Evolutionary conservation across 352 stramenopile species (phyloP).

Genomic region (Albugo laibachii): DNA sequence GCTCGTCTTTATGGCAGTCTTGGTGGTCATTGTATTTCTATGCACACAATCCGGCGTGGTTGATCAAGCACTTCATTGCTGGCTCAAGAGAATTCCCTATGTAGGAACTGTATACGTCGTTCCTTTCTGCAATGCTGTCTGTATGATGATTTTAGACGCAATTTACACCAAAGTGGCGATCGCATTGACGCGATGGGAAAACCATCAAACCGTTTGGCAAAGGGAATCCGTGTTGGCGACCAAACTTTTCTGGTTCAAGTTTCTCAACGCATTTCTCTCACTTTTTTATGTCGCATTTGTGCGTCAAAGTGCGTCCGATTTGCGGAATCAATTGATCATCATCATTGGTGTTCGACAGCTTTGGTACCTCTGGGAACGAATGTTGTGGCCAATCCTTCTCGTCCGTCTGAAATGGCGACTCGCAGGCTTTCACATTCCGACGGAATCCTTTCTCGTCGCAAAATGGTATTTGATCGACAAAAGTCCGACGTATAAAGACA

Average conservation of each 20-base stretch:
- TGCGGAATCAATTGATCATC: conserved; percentile 45
- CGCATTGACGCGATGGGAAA: conserved; percentile 44
- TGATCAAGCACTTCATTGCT: background rate
- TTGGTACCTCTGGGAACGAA: conserved; percentile 33
- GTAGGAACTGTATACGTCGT: conserved; percentile 24
- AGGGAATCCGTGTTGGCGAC: conserved; percentile 54
- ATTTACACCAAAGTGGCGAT: conserved; percentile 42
- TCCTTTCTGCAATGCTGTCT: conserved; percentile 37
- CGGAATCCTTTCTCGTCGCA: conserved; percentile 9
- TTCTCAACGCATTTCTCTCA: conserved; percentile 63
- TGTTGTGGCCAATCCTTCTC: conserved; percentile 25
- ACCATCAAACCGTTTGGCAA: conserved; percentile 58
- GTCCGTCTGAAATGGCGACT: conserved; percentile 23
- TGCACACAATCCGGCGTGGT: background rate
- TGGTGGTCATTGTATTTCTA: conserved; percentile 29
- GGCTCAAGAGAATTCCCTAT: conserved; percentile 22
- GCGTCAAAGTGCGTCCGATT: conserved; percentile 18
- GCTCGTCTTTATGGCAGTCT: conserved; percentile 26
- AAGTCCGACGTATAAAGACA: background rate
- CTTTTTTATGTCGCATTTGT: conserved; percentile 66
- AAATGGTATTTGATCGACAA: conserved; percentile 34
- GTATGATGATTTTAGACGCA: conserved; percentile 53
- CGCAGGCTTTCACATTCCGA: conserved; percentile 14
- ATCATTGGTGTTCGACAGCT: conserved; percentile 52
- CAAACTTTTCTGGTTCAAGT: conserved; percentile 72